A percentile compares a stretch with the other conserved stretches of the same genome.
These are phyloP conservation scores for Camelina laxa DNA, from an alignment of 345 rosid species.

Conservation along the genomic window DNA sequence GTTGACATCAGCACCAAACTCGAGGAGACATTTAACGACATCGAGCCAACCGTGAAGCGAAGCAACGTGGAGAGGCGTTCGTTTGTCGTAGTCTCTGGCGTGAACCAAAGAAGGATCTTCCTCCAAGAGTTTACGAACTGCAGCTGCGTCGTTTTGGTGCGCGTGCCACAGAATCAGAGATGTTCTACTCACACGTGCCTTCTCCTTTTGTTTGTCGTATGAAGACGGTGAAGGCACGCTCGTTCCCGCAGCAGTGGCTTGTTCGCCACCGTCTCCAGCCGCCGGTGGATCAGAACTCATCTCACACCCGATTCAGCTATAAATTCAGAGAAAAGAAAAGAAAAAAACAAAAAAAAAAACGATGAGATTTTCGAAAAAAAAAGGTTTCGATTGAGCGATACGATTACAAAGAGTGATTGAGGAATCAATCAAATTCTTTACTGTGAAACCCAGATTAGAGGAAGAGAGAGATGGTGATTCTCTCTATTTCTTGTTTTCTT, in stretches of 20 bases:
- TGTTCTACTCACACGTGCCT: conserved; percentile 97
- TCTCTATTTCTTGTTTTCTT: neutral
- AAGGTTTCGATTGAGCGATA: conserved; percentile 10
- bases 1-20: conserved; percentile 95
- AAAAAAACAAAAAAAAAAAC: neutral
- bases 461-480: neutral
- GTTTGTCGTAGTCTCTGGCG: conserved; percentile 90
- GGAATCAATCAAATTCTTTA: conserved; percentile 29
- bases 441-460: neutral
- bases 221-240: conserved; percentile 44
- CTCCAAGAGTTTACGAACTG: conserved; percentile 89
- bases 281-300: conserved; percentile 65
- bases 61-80: conserved; percentile 96
- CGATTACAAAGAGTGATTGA: conserved; percentile 3
- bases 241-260: conserved; percentile 39
- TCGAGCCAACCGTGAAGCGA: conserved; percentile 97
- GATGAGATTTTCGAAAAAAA: neutral
- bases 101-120: conserved; percentile 85
- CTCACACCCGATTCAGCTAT: conserved; percentile 31
- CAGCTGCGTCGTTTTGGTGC: conserved; percentile 87
- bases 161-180: conserved; percentile 97
- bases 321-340: conserved; percentile 4
- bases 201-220: conserved; percentile 82
- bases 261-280: conserved; percentile 45
- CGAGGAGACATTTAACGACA: conserved; percentile 83